A percentile compares a stretch with the other conserved stretches of the same genome.
phyloP scores from a whole-genome alignment of 129 eudicot genomes.

The Helichrysum umbraculigerum region DNA sequence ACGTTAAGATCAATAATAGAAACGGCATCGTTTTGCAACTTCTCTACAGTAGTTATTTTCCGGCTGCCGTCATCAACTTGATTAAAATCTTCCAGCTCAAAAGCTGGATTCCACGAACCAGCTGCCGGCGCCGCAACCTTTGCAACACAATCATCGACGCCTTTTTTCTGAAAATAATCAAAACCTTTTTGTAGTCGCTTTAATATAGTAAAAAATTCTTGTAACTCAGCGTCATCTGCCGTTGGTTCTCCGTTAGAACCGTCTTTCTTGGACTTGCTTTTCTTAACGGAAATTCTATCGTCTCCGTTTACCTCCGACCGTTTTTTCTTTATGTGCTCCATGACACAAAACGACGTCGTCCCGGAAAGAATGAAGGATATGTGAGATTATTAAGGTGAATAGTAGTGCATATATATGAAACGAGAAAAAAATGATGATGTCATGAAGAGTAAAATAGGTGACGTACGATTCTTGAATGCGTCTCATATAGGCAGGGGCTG shows the following conservation, averaged over 20 bases:
- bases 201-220: conserved; percentile 27
- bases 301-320: conserved; percentile 19
- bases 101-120: conserved; percentile 18
- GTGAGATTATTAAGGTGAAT: too few relatives aligned
- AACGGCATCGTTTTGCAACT: not conserved
- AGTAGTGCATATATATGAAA: too few relatives aligned
- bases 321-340: conserved; percentile 31
- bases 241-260: conserved; percentile 3
- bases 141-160: not conserved
- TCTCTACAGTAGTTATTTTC: not conserved
- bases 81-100: conserved; percentile 31
- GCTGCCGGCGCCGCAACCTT: not conserved
- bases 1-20: conserved; percentile 28
- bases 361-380: too few relatives aligned
- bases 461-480: too few relatives aligned
- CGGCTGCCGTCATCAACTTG: conserved; percentile 7
- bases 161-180: conserved; percentile 3
- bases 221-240: conserved; percentile 32
- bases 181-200: conserved; percentile 20
- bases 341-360: conserved; percentile 12
- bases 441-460: too few relatives aligned
- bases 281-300: conserved; percentile 20
- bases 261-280: conserved; percentile 4
- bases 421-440: too few relatives aligned
- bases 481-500: too few relatives aligned